phyloP scores from a whole-genome alignment of 2,329 filamentous ascomycete genomes.

The Coniella lustricola region DNA sequence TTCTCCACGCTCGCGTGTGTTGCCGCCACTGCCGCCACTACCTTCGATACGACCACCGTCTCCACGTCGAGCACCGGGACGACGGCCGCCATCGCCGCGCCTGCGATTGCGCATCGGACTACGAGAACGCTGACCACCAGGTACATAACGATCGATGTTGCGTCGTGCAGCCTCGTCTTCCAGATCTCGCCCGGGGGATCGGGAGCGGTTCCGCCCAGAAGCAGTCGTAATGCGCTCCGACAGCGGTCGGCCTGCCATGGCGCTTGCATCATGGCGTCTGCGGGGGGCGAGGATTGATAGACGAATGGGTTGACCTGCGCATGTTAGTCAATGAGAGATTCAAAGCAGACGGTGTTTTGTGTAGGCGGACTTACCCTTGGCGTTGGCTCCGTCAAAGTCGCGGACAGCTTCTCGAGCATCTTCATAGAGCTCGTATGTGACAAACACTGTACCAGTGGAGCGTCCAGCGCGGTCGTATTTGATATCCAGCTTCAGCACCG shows the following conservation, averaged over 20 bases:
- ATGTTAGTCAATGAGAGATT: constrained; percentile 27
- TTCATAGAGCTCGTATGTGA: constrained; percentile 65
- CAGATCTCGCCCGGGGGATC: constrained; percentile 40
- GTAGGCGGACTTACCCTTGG: constrained; percentile 53
- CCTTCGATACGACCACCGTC: constrained; percentile 39
- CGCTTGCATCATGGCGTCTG: constrained; percentile 42
- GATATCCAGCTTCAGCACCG: constrained; percentile 60
- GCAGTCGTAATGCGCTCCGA: constrained; percentile 54
- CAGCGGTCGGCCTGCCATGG: constrained; percentile 49
- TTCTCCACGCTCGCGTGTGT: constrained; percentile 33
- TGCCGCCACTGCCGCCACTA: constrained; percentile 29
- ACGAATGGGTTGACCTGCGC: constrained; percentile 63
- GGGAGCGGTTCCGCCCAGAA: constrained; percentile 54
- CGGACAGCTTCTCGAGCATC: constrained; percentile 69
- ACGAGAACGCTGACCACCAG: constrained; percentile 50
- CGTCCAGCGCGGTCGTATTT: constrained; percentile 83
- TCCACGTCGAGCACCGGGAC: constrained; percentile 35
- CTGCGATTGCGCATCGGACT: constrained; percentile 46
- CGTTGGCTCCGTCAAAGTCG: constrained; percentile 85
- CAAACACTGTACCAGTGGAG: constrained; percentile 76
- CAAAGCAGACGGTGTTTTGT: constrained; percentile 2
- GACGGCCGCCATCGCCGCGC: constrained; percentile 31
- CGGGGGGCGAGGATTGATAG: constrained; percentile 55
- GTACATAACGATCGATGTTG: constrained; percentile 74
- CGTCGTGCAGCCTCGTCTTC: constrained; percentile 55